A percentile compares a stretch with the other conserved stretches of the same genome.
phyloP scores from a whole-genome alignment of 495 filamentous ascomycete species.

The Friedmanniomyces simplex region DNA sequence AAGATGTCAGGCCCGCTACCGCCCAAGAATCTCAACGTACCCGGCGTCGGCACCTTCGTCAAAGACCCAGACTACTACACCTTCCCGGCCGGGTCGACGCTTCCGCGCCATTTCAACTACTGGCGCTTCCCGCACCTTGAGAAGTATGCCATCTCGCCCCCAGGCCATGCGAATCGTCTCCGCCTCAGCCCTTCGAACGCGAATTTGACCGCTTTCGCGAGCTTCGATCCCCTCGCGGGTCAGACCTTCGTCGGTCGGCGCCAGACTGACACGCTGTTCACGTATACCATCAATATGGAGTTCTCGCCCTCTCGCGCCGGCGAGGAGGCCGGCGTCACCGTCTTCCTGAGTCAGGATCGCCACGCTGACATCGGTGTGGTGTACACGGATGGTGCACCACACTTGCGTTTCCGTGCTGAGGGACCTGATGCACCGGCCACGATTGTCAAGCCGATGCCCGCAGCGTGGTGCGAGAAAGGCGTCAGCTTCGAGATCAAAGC shows the following conservation, averaged over 20 bases:
- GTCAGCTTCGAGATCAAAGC: constrained; percentile 39
- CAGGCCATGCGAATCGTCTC: constrained; percentile 30
- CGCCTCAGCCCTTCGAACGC: constrained; percentile 34
- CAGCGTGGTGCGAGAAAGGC: constrained; percentile 29
- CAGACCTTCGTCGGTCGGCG: constrained; percentile 33
- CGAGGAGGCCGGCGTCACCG: constrained; percentile 29
- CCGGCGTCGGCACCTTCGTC: constrained; percentile 33
- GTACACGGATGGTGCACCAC: neutral
- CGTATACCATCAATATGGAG: constrained; percentile 34
- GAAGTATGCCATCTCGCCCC: constrained; percentile 36
- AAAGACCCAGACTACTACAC: constrained; percentile 33
- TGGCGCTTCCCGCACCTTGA: constrained; percentile 38
- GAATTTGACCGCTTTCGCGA: constrained; percentile 35
- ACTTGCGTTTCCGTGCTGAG: constrained; percentile 21
- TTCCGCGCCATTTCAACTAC: constrained; percentile 39
- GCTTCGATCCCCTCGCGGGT: constrained; percentile 29
- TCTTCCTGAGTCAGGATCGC: constrained; percentile 44
- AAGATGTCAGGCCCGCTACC: constrained; percentile 31
- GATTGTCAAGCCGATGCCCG: constrained; percentile 34
- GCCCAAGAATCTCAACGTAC: constrained; percentile 20
- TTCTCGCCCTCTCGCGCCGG: constrained; percentile 30
- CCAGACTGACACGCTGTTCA: constrained; percentile 43
- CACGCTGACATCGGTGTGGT: constrained; percentile 41
- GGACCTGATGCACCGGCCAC: constrained; percentile 15
- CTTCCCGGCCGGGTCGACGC: constrained; percentile 28